These are phyloP conservation scores for Mortierella sp. DNA, from an alignment of 371 early-diverging fungal species.

Conservation along the genomic window DNA sequence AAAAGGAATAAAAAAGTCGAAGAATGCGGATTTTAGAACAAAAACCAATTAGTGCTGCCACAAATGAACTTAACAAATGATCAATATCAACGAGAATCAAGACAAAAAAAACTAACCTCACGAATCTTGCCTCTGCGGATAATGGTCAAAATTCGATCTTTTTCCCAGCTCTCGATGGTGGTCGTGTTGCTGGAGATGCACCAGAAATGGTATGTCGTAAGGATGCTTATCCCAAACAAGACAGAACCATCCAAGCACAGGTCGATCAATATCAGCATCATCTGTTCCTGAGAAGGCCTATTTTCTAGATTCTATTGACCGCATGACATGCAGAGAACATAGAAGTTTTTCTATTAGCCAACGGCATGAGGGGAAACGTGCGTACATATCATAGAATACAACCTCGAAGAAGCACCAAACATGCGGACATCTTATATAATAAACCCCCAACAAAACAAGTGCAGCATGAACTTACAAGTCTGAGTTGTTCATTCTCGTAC, in stretches of 20 bases:
- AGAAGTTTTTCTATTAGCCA: not conserved
- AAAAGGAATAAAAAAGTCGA: not conserved
- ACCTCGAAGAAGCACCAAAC: not conserved
- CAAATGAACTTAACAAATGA: not conserved
- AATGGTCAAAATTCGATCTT: constrained; percentile 60
- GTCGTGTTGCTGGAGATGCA: constrained; percentile 92
- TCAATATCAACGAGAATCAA: not conserved
- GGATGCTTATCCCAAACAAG: constrained; percentile 82
- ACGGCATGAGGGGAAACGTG: not conserved
- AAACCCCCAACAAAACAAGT: not conserved
- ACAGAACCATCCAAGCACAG: constrained; percentile 76
- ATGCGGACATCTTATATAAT: not conserved
- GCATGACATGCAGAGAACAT: not conserved
- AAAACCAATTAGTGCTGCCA: not conserved
- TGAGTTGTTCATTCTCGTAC: constrained; percentile 61
- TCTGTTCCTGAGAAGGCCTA: constrained; percentile 72
- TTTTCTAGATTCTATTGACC: constrained; percentile 18
- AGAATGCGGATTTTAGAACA: not conserved
- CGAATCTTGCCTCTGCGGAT: constrained; percentile 45
- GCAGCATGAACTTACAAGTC: constrained; percentile 29
- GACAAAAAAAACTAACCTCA: constrained; percentile 30
- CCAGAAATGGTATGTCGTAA: constrained; percentile 88
- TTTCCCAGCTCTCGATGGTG: constrained; percentile 94
- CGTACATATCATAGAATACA: not conserved
- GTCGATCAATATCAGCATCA: constrained; percentile 81